Evolutionary conservation across 441 rosid species (phyloP).

Genomic region (Hypseocharis bilobata): DNA sequence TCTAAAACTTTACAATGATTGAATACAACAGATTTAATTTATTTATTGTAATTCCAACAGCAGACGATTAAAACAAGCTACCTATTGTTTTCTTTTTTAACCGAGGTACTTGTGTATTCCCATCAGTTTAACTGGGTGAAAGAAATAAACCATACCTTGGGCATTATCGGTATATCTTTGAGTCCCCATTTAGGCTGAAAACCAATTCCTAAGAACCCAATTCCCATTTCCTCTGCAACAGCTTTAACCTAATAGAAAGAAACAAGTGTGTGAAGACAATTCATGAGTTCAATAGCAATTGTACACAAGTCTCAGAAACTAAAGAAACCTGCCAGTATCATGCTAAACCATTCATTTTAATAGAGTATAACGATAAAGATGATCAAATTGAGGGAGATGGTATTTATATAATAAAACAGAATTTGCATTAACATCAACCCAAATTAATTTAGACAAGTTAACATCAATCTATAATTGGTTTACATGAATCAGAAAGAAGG

Average conservation of each 20-base stretch:
- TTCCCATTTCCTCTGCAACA: slow-evolving; percentile 96
- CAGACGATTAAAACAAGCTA: too few relatives aligned
- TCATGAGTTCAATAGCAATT: neutral
- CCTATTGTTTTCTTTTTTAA: neutral
- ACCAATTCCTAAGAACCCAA: slow-evolving; percentile 91
- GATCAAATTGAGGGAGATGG: neutral
- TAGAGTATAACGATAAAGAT: neutral
- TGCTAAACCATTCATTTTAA: neutral
- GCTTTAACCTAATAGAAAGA: slow-evolving; percentile 65
- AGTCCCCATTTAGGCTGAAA: slow-evolving; percentile 90
- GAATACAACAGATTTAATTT: too few relatives aligned
- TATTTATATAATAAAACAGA: neutral
- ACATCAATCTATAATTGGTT: neutral
- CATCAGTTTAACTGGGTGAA: neutral
- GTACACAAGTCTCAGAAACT: neutral
- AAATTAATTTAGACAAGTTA: neutral
- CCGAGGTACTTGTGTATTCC: neutral
- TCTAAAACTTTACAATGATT: too few relatives aligned
- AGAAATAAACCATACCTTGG: slow-evolving; percentile 55
- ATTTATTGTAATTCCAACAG: too few relatives aligned
- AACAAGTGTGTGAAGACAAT: slow-evolving; percentile 13
- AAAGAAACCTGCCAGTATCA: neutral
- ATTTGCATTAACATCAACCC: neutral
- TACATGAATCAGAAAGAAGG: neutral
- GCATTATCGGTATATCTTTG: slow-evolving; percentile 88